Percentiles rank a stretch among this genome's conserved stretches.
Conservation (phyloP, 2,329 filamentous ascomycete genomes). For the Penicillium sclerotiorum region DNA sequence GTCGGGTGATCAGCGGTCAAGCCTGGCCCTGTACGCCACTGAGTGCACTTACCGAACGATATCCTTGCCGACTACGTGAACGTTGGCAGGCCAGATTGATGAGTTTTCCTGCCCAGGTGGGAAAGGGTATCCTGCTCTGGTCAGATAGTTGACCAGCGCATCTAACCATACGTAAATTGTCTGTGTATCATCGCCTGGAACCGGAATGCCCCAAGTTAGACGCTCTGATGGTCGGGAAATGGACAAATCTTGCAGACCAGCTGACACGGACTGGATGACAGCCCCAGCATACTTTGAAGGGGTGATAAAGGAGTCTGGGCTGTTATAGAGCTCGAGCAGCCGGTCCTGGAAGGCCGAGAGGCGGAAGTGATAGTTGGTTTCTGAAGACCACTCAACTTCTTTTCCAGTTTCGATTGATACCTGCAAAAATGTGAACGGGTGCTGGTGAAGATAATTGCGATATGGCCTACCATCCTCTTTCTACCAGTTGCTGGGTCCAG, state of each 20-base stretch:
- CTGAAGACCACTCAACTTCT: slow-evolving; percentile 91
- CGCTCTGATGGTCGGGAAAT: slow-evolving; percentile 80
- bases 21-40: neutral
- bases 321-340: slow-evolving; percentile 76
- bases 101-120: slow-evolving; percentile 65
- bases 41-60: slow-evolving; percentile 66
- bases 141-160: slow-evolving; percentile 91
- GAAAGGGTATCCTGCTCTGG: slow-evolving; percentile 78
- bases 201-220: slow-evolving; percentile 83
- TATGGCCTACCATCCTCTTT: slow-evolving; percentile 67
- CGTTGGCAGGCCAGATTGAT: slow-evolving; percentile 83
- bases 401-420: slow-evolving; percentile 82
- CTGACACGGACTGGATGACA: slow-evolving; percentile 73
- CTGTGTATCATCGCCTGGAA: slow-evolving; percentile 80
- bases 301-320: slow-evolving; percentile 76
- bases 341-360: slow-evolving; percentile 79
- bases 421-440: slow-evolving; percentile 34
- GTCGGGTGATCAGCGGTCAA: slow-evolving; percentile 20
- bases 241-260: slow-evolving; percentile 82
- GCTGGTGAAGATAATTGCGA: neutral
- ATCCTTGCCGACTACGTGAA: slow-evolving; percentile 94
- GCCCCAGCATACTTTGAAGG: slow-evolving; percentile 75
- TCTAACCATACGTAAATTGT: slow-evolving; percentile 99
- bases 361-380: slow-evolving; percentile 93
- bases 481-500: slow-evolving; percentile 79